A percentile compares a stretch with the other conserved stretches of the same genome.
Evolutionary conservation across 768 basidiomycete species (phyloP).

Genomic region (Kwoniella shandongensis): DNA sequence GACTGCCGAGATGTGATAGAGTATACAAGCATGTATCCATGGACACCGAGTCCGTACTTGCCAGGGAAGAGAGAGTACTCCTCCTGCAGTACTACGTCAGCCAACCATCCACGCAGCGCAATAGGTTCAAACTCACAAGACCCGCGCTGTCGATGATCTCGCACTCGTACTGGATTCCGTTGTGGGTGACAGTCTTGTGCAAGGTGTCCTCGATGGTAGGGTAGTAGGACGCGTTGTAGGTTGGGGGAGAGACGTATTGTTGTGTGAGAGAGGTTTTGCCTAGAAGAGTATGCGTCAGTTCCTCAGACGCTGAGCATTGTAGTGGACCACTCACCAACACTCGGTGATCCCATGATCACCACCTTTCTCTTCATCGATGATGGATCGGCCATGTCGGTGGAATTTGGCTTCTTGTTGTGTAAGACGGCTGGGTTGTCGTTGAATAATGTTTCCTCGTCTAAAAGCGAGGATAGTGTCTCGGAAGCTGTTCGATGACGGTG

Average conservation of each 20-base stretch:
- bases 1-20: conserved; percentile 83
- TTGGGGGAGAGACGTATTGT: conserved; percentile 82
- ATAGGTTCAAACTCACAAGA: conserved; percentile 64
- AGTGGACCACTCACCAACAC: conserved; percentile 48
- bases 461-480: background rate
- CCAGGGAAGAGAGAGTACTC: conserved; percentile 92
- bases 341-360: conserved; percentile 52
- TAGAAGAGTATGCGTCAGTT: conserved; percentile 52
- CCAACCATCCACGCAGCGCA: background rate
- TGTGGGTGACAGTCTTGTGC: conserved; percentile 79
- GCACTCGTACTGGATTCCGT: conserved; percentile 88
- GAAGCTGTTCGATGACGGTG: background rate
- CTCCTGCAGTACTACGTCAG: conserved; percentile 60
- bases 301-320: background rate
- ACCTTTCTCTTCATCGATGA: conserved; percentile 49
- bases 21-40: conserved; percentile 96
- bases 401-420: conserved; percentile 1
- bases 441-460: conserved; percentile 14
- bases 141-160: conserved; percentile 98
- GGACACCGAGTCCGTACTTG: conserved; percentile 93
- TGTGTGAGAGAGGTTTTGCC: conserved; percentile 92
- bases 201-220: conserved; percentile 91
- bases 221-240: conserved; percentile 89
- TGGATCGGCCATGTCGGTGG: conserved; percentile 13
- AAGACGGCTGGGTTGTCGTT: conserved; percentile 1